These are phyloP conservation scores for Pseudodiploospora longispora DNA, from an alignment of 2,329 filamentous ascomycete genomes.

Conservation along the genomic window DNA sequence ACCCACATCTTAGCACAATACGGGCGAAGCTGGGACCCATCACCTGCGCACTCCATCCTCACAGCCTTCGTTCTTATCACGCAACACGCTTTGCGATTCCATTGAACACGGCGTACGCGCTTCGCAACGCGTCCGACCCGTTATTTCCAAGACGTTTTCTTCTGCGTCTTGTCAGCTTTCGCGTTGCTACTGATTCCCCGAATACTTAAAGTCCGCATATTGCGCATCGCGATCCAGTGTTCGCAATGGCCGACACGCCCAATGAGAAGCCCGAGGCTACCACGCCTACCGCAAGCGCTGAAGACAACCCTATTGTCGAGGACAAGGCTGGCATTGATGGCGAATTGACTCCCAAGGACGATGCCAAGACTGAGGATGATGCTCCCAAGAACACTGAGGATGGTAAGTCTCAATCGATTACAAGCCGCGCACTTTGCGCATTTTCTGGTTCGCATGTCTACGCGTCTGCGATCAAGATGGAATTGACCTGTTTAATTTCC, in stretches of 20 bases:
- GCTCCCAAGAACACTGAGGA: constrained; percentile 17
- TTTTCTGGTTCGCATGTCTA: constrained; percentile 5
- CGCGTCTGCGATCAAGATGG: neutral
- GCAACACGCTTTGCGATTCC: constrained; percentile 19
- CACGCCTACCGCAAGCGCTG: constrained; percentile 23
- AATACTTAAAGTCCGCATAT: constrained; percentile 2
- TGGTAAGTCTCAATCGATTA: constrained; percentile 18
- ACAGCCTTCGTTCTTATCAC: constrained; percentile 20
- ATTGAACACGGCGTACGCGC: constrained; percentile 19
- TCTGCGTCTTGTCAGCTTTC: constrained; percentile 5
- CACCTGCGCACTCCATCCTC: constrained; percentile 25
- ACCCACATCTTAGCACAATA: constrained; percentile 25
- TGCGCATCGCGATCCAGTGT: constrained; percentile 14
- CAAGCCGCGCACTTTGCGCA: constrained; percentile 1
- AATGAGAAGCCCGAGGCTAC: constrained; percentile 28
- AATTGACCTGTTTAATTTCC: too few species aligned
- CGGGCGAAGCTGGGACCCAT: constrained; percentile 21
- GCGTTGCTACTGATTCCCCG: constrained; percentile 5
- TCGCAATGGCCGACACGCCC: constrained; percentile 31
- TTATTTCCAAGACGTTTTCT: constrained; percentile 6
- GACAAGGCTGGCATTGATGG: constrained; percentile 15
- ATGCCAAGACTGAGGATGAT: constrained; percentile 16
- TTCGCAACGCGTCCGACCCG: constrained; percentile 13
- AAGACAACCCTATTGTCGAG: constrained; percentile 18
- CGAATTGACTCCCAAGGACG: constrained; percentile 14